Evolutionary conservation across 352 stramenopile genomes (phyloP).

Genomic region (Poterioochromonas sp.): DNA sequence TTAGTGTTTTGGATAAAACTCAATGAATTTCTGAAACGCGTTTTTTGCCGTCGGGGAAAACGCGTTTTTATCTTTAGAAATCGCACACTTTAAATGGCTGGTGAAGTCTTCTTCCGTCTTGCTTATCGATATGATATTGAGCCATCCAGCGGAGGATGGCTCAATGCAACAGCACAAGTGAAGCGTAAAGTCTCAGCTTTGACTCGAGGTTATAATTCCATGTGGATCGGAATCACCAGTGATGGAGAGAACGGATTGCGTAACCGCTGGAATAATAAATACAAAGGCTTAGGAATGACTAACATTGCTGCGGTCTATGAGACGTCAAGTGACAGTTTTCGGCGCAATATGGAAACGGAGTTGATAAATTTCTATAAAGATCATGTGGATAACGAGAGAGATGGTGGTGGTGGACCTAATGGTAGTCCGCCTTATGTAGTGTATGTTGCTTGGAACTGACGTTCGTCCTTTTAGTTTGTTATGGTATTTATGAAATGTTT

Average conservation of each 20-base stretch:
- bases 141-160: not conserved
- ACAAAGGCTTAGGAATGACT: not conserved
- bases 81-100: too few species aligned
- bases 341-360: not conserved
- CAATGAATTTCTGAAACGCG: too few species aligned
- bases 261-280: not conserved
- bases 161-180: not conserved
- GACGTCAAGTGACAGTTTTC: not conserved
- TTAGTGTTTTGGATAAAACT: too few species aligned
- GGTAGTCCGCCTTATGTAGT: not conserved
- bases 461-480: too few species aligned
- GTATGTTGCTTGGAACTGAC: not conserved
- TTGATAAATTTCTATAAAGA: not conserved
- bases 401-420: not conserved
- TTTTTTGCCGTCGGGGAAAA: too few species aligned
- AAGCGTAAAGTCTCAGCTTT: conserved; percentile 1
- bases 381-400: not conserved
- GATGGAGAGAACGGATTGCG: not conserved
- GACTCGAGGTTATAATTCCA: not conserved
- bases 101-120: not conserved
- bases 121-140: not conserved
- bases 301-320: not conserved
- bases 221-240: not conserved
- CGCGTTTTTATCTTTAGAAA: too few species aligned
- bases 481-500: too few species aligned